Evolutionary conservation across 225 moss, liverwort and hornwort species (phyloP).

Genomic region (Marchantia paleacea): DNA sequence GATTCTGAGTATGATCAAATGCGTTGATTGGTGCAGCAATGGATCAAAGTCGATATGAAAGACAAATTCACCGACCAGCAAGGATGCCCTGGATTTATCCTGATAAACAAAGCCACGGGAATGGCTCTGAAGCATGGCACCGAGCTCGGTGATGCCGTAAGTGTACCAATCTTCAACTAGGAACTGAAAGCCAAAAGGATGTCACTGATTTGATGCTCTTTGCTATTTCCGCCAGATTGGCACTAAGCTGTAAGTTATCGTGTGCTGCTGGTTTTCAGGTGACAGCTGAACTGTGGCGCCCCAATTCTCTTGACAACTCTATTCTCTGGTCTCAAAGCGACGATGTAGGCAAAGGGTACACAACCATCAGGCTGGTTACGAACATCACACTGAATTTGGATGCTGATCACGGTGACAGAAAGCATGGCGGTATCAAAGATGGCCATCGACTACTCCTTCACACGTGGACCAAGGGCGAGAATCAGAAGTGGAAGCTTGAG

Average conservation of each 20-base stretch:
- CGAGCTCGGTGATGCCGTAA: conserved; percentile 26
- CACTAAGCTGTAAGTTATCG: too few relatives aligned
- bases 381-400: conserved; percentile 47
- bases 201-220: not conserved
- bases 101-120: conserved; percentile 38
- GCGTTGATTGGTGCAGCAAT: conserved; percentile 30
- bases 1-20: not conserved
- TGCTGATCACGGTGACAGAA: conserved; percentile 46
- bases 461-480: conserved; percentile 46
- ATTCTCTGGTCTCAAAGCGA: conserved; percentile 44
- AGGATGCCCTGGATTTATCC: conserved; percentile 30
- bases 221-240: not conserved
- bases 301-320: conserved; percentile 27
- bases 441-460: conserved; percentile 35
- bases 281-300: conserved; percentile 32
- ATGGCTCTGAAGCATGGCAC: conserved; percentile 35
- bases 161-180: not conserved
- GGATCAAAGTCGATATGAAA: conserved; percentile 37
- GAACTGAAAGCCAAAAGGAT: not conserved
- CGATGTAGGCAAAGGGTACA: conserved; percentile 38
- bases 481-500: conserved; percentile 47
- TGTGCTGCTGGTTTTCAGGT: conserved; percentile 24
- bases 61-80: conserved; percentile 33
- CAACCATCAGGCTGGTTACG: conserved; percentile 31
- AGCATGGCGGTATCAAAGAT: conserved; percentile 47